A percentile compares a stretch with the other conserved stretches of the same genome.
These are phyloP conservation scores for Rubroboletus satanas DNA, from an alignment of 768 basidiomycete genomes.

Conservation along the genomic window DNA sequence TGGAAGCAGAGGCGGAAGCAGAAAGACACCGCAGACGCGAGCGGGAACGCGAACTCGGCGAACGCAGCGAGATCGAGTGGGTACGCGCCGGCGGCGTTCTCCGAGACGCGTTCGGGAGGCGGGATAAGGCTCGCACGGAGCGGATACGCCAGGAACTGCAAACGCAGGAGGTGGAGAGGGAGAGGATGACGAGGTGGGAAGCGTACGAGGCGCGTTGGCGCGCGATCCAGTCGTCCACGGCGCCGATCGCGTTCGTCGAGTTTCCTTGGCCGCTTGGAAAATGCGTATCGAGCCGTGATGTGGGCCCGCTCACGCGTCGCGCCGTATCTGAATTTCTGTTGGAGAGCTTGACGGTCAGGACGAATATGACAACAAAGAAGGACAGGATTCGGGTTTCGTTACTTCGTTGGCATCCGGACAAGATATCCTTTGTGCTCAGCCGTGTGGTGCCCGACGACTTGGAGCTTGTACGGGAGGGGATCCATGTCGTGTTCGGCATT, in stretches of 20 bases:
- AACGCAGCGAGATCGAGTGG: slow-evolving; percentile 55
- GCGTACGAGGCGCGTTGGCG: slow-evolving; percentile 53
- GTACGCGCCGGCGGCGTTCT: slow-evolving; percentile 56
- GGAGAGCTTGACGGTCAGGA: slow-evolving; percentile 40
- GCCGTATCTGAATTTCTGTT: slow-evolving; percentile 51
- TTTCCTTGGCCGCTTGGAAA: slow-evolving; percentile 60
- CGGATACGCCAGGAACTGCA: slow-evolving; percentile 45
- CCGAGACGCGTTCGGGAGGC: slow-evolving; percentile 45
- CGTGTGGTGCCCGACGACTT: slow-evolving; percentile 43
- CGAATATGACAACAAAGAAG: slow-evolving; percentile 40
- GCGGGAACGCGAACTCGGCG: slow-evolving; percentile 40
- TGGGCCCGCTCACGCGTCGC: slow-evolving; percentile 35
- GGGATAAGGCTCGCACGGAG: slow-evolving; percentile 50
- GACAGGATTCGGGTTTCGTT: slow-evolving; percentile 57
- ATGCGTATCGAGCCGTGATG: slow-evolving; percentile 12
- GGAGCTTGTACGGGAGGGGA: slow-evolving; percentile 43
- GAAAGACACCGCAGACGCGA: slow-evolving; percentile 21
- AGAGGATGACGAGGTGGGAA: slow-evolving; percentile 43
- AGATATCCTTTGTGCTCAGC: slow-evolving; percentile 43
- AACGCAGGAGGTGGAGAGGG: slow-evolving; percentile 41
- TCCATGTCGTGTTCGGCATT: slow-evolving; percentile 40
- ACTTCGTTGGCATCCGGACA: slow-evolving; percentile 69
- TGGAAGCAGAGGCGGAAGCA: slow-evolving; percentile 6
- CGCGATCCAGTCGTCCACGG: slow-evolving; percentile 30
- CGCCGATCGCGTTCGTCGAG: slow-evolving; percentile 41